Base-by-base conservation (phyloP, 2,329 filamentous ascomycete species). In the Aspergillus versicolor region DNA sequence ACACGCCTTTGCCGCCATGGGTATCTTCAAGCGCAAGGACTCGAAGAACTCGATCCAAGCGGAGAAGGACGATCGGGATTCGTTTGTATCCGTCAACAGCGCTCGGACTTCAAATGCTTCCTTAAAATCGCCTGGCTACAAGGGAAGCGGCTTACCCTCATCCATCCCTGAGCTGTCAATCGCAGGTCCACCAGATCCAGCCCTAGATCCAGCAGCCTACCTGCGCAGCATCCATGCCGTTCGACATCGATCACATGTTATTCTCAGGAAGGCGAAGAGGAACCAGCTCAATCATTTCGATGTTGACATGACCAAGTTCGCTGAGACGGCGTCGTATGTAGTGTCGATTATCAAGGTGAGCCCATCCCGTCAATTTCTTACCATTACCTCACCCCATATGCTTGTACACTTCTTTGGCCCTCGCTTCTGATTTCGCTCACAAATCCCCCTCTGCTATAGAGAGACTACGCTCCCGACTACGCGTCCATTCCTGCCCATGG, bases 271-370 rank as follows among this genome's bases (percentile, higher is more conserved):
- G 78, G 91, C 92, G 9, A 81, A 89, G 67, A 82, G 81, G 63
- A 91, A 96, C 69, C 82, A 89, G 65, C 82, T 96, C 60, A 85
- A 84, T 65, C 92, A 97, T 73, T 97, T 97, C 67, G 88, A 90
- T 63, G 91, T 96, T 47, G 92, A 97, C 74, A 86, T 92, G 82
- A 77, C 75, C 75, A 95, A 93, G 75, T 93, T 96, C 72, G 76
- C 82, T 45, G 89, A 93, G 63, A 93, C 93, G 1, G 91, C 92
- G 13, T 84, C 84, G 44, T 96, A 96, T 72, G 89, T 96, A 9
- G 88, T 93, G n/a, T 88, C 89, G 41, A 93, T 97, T 62, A 96
- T 97, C 79, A 96, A 95, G 88, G 92, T 92, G 78, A 64, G 60
- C 12, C 17, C 27, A 30, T 30, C 27, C 27, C 27, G 27, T 30